Percentiles rank a stretch among this genome's conserved stretches.
Conservation (phyloP, 139 green algal genomes). For the Coccomyxa sp. region DNA sequence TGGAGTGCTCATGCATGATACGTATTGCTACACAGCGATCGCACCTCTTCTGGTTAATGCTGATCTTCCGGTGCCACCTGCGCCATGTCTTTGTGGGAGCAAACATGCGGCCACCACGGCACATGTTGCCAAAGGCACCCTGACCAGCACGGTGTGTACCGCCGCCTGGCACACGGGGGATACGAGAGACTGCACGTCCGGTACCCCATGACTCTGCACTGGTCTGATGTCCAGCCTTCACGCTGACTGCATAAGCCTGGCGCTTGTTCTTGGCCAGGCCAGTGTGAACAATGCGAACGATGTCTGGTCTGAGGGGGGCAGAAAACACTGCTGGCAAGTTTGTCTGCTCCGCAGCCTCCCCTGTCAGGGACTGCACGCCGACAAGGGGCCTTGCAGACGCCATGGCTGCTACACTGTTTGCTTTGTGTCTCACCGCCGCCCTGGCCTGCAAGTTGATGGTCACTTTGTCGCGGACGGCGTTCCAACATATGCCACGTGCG, state of each 20-base stretch:
- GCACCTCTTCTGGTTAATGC: conserved; percentile 93
- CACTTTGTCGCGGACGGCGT: no score
- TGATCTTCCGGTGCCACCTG: conserved; percentile 97
- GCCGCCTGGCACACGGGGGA: conserved; percentile 96
- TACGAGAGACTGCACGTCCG: conserved; percentile 98
- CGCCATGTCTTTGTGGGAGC: conserved; percentile 96
- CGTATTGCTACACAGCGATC: not conserved
- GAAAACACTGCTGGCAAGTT: conserved; percentile 87
- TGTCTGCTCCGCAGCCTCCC: conserved; percentile 61
- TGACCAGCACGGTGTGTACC: conserved; percentile 96
- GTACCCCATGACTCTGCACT: conserved; percentile 99
- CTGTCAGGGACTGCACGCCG: conserved; percentile 73
- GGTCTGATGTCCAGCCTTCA: conserved; percentile 93
- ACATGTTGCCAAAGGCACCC: conserved; percentile 99
- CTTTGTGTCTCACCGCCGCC: no score
- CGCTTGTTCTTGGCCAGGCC: conserved; percentile 95
- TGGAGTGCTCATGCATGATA: no score
- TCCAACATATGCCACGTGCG: no score
- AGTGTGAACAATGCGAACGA: conserved; percentile 87
- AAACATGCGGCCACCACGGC: conserved; percentile 97
- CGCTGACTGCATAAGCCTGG: conserved; percentile 94
- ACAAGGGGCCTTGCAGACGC: conserved; percentile 79
- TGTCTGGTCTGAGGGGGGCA: conserved; percentile 87
- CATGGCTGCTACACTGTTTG: conserved; percentile 30
- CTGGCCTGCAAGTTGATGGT: no score